These are phyloP conservation scores for Quercus variabilis DNA, from an alignment of 306 rosid genomes.

Conservation along the genomic window DNA sequence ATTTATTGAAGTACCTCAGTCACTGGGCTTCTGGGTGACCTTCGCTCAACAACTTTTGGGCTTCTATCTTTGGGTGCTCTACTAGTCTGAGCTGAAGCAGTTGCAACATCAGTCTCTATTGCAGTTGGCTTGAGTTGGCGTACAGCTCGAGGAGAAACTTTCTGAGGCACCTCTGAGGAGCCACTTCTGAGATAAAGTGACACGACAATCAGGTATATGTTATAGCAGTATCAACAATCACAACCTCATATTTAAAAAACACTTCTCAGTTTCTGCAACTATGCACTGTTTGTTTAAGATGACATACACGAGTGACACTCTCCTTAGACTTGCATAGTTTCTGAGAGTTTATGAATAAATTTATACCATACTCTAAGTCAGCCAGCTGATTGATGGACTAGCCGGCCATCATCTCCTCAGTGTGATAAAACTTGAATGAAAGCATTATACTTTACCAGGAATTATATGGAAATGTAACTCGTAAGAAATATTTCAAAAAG, in stretches of 20 bases:
- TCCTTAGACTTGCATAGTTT: not conserved
- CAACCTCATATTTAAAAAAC: slow-evolving; percentile 2
- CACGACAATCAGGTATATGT: slow-evolving; percentile 2
- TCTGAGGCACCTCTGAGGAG: slow-evolving; percentile 69
- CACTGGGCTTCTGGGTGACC: slow-evolving; percentile 80
- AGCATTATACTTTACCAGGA: not conserved
- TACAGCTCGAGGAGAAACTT: slow-evolving; percentile 62
- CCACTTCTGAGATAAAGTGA: slow-evolving; percentile 49
- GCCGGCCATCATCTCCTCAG: not conserved
- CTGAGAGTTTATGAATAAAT: not conserved
- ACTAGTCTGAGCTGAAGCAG: slow-evolving; percentile 47
- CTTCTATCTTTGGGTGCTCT: slow-evolving; percentile 71
- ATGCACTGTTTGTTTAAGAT: not conserved
- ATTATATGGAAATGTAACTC: not conserved
- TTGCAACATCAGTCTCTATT: slow-evolving; percentile 48
- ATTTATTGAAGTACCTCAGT: slow-evolving; percentile 54
- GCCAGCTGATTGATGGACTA: not conserved
- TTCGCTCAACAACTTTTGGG: slow-evolving; percentile 71
- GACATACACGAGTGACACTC: not conserved
- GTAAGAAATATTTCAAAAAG: not conserved
- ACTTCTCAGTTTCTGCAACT: not conserved
- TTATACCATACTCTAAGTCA: not conserved
- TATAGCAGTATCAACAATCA: not conserved
- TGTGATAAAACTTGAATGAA: not conserved
- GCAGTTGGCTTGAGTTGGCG: slow-evolving; percentile 69